Evolutionary conservation across 306 rosid genomes (phyloP).

Genomic region (Ziziphus jujuba): DNA sequence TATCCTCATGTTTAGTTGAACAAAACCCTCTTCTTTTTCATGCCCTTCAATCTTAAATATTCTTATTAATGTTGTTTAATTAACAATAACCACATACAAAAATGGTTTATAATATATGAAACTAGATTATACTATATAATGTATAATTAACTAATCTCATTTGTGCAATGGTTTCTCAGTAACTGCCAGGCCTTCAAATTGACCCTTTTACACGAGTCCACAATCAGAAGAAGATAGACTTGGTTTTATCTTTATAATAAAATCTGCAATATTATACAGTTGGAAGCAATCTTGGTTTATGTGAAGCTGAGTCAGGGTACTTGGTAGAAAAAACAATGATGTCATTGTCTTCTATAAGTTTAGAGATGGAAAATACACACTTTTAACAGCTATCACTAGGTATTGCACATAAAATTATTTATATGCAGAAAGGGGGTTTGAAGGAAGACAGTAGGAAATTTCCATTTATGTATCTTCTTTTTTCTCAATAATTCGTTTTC

Average conservation of each 20-base stretch:
- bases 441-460: no score
- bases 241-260: neutral
- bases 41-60: neutral
- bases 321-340: neutral
- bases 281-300: slow-evolving; percentile 4
- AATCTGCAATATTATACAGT: neutral
- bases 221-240: slow-evolving; percentile 2
- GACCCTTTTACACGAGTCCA: neutral
- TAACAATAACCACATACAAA: no score
- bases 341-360: neutral
- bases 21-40: neutral
- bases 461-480: no score
- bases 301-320: slow-evolving; percentile 12
- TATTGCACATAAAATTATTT: neutral
- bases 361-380: neutral
- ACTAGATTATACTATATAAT: no score
- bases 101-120: no score
- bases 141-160: no score
- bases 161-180: neutral
- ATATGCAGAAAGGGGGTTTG: neutral
- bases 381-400: neutral
- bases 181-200: neutral
- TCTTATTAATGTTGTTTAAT: no score
- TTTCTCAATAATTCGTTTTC: no score
- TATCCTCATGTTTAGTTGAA: neutral